Evolutionary conservation across 768 basidiomycete species (phyloP).

Genomic region (Naganishia vaughanmartiniae): DNA sequence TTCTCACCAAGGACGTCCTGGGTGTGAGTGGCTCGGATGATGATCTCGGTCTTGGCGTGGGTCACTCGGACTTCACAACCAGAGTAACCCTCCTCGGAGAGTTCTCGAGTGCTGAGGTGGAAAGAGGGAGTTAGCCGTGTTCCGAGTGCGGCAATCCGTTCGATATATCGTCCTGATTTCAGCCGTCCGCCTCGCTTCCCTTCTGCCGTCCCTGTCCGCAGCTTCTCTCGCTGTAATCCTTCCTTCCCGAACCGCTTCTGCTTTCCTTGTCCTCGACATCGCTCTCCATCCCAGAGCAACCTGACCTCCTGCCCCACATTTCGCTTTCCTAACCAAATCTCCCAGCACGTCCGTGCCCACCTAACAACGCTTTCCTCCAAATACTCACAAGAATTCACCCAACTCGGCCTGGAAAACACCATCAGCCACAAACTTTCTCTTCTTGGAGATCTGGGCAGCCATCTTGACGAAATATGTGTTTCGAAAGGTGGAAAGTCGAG

Average conservation of each 20-base stretch:
- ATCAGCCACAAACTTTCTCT: slow-evolving; percentile 94
- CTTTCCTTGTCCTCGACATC: too few species aligned
- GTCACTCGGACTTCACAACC: slow-evolving; percentile 99
- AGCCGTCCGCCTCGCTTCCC: not conserved
- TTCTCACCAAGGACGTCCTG: slow-evolving; percentile 96
- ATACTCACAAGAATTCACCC: slow-evolving; percentile 81
- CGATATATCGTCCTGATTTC: not conserved
- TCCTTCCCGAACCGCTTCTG: too few species aligned
- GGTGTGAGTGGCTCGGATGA: slow-evolving; percentile 99
- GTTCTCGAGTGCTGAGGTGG: slow-evolving; percentile 62
- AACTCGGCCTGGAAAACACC: slow-evolving; percentile 99
- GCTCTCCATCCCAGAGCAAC: too few species aligned
- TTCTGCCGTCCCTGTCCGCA: not conserved
- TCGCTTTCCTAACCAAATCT: too few species aligned
- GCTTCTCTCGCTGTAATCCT: too few species aligned
- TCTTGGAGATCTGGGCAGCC: slow-evolving; percentile 75
- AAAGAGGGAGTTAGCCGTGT: not conserved
- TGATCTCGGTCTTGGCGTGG: slow-evolving; percentile 99
- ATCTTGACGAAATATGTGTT: slow-evolving; percentile 36
- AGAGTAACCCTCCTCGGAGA: slow-evolving; percentile 99
- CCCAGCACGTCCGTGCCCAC: not conserved
- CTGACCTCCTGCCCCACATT: too few species aligned
- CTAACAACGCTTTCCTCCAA: not conserved
- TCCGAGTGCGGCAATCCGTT: not conserved
- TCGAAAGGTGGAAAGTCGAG: slow-evolving; percentile 10